These are phyloP conservation scores for Ceriops tagal DNA, from an alignment of 345 rosid species.

Conservation along the genomic window DNA sequence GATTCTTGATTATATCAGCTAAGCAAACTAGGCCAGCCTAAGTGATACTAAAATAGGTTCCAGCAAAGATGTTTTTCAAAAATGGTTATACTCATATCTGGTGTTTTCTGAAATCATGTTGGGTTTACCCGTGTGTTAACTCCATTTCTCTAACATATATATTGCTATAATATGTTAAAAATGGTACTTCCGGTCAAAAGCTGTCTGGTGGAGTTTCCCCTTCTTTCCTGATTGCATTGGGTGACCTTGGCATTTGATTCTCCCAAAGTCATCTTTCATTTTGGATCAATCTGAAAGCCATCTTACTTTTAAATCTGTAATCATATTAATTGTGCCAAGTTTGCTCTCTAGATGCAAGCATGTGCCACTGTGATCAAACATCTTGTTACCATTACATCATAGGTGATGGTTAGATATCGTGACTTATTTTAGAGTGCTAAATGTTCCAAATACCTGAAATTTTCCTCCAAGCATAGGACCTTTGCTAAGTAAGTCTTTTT, in stretches of 20 bases:
- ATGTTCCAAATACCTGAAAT: not conserved
- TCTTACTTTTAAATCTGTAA: too few relatives aligned
- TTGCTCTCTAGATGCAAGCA: not conserved
- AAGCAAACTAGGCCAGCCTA: not conserved
- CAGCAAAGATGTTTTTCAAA: too few relatives aligned
- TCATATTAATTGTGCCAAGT: not conserved
- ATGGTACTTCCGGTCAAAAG: too few relatives aligned
- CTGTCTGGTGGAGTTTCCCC: not conserved
- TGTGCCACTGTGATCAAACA: not conserved
- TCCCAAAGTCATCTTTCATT: not conserved
- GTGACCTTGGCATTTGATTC: constrained; percentile 3
- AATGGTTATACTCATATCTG: too few relatives aligned
- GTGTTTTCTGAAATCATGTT: too few relatives aligned
- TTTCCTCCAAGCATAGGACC: not conserved
- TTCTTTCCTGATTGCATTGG: not conserved
- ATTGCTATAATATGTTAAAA: too few relatives aligned
- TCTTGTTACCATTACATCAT: not conserved
- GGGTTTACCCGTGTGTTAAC: too few relatives aligned
- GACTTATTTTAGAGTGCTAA: not conserved
- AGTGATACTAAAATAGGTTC: too few relatives aligned
- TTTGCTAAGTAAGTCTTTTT: constrained; percentile 6
- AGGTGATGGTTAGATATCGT: not conserved
- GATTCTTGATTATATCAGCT: not conserved
- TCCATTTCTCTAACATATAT: too few relatives aligned
- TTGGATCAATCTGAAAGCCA: too few relatives aligned